Evolutionary conservation across 768 basidiomycete species (phyloP), one percentile per base, ranked within the genome.

Genomic region (Podaxis pistillaris): DNA sequence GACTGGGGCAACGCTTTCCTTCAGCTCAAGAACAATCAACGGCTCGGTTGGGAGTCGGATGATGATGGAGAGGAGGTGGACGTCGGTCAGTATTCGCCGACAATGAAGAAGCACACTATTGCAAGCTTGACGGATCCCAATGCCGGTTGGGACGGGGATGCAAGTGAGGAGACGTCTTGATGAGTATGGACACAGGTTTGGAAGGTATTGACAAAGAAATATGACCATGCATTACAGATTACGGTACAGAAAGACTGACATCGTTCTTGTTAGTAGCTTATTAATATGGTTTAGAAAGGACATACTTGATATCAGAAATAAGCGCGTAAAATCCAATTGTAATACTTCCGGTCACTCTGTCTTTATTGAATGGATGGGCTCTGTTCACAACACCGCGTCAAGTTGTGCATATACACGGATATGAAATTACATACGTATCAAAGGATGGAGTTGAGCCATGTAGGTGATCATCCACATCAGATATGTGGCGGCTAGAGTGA

Each of bases 401-500:
- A 33, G n/a, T 15, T 9, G 33, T 17, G 44, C 9, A 44, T 8
- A 47, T 40, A 65, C 28, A 8, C 49, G 60, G 50, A 60, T 46
- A 56, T 37, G 19, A 60, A 7, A 19, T 15, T 9, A 76, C 86
- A 64, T 66, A 96, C 96, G 77, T 70, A 96, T 87, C 56, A 98
- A 82, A 40, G 96, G 96, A 71, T 98, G 88, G 56, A 97, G 74
- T 71, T 98, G 96, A 0, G 95, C 94, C 72, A 97, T 82, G 76
- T 96, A 98, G n/a, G 96, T 95, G 70, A 96, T 86, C 78, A 90
- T 90, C 96, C 96, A 98, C 87, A 98, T 89, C 68, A 98, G 84
- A 78, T 95, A 98, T 76, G 93, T 96, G 60, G 84, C 89, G 2
- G 86, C 79, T 17, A 98, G 75, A 2, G 91, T 83, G 64, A 98